Base-by-base conservation (phyloP, 164 flowering plant species). In the Protea cynaroides region DNA sequence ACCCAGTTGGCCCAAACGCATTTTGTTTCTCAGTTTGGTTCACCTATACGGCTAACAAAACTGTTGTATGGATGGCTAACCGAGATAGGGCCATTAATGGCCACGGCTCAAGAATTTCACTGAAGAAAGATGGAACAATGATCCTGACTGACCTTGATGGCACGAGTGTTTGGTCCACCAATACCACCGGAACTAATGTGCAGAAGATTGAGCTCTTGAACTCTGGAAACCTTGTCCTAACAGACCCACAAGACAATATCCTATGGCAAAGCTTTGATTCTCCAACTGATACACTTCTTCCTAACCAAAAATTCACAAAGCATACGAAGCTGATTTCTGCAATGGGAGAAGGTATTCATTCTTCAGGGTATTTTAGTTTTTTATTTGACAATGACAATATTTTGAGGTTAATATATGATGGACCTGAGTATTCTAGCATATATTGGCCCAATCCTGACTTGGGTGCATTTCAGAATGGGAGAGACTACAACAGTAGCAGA, bases 281-380 rank as follows among this genome's bases (percentile, higher is more conserved):
- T 3, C 82, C 83, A 0, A 77, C 80, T 0, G 75, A 83, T 40
- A 83, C 84, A 1, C 80, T 81, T 46, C 78, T 83, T 37, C 81
- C 87, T 5, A 17, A 46, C 0, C 86, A 82, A 46, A 25, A 9
- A 4, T 46, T 80, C 17, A 74, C 74, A 0, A 54, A 49, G 19
- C 15, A 52, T 52, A 55, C 62, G 0, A 55, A n/a, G 4, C 71
- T 80, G 0, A 49, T 77, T 10, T 80, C 86, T 0, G 34, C 74
- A 0, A 74, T 67, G 75, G 69, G 77, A 59, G 12, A n/a, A 40
- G 63, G 40, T 11, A 71, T 71, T 52, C 65, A 47, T 37, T 78
- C 79, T 23, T 71, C 77, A 0, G 86, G 82, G 1, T 70, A 38
- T 19, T 82, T 76, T 46, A 63, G 56, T 37, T 34, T 80, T 3